phyloP scores from a whole-genome alignment of 176 grass and related monocot species.

The Aegilops sharonensis region DNA sequence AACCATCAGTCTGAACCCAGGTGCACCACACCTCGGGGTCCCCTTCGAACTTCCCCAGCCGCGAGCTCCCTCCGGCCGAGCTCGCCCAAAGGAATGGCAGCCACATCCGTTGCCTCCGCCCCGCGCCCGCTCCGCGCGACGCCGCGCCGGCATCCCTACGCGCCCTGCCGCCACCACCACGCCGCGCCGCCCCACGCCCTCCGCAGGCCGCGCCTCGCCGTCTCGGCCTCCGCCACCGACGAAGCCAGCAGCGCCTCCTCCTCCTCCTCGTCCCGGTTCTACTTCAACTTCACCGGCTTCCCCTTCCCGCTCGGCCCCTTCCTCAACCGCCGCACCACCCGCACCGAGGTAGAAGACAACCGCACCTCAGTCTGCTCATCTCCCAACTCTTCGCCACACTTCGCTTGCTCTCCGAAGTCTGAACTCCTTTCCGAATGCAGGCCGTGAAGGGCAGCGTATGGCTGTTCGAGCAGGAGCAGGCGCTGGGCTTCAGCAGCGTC shows the following conservation, averaged over 20 bases:
- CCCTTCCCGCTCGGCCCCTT: conserved; percentile 96
- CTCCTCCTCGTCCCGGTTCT: conserved; percentile 49
- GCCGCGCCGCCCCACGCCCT: neutral
- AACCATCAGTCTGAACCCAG: conserved; percentile 18
- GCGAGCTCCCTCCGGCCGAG: neutral
- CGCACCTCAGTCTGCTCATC: too few relatives aligned
- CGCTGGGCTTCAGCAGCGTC: conserved; percentile 97
- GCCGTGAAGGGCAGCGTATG: conserved; percentile 77
- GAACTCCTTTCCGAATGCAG: conserved; percentile 10
- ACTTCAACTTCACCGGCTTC: conserved; percentile 95
- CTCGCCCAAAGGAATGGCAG: conserved; percentile 10
- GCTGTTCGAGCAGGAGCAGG: conserved; percentile 99
- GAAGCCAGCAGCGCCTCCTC: neutral
- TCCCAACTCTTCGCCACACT: too few relatives aligned
- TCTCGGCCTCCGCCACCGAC: conserved; percentile 37
- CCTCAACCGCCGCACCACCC: conserved; percentile 84
- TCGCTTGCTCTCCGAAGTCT: too few relatives aligned
- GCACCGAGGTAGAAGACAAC: conserved; percentile 51
- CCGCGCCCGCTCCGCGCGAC: conserved; percentile 23
- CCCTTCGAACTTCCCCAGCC: neutral
- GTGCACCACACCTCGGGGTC: neutral
- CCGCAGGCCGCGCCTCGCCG: conserved; percentile 27
- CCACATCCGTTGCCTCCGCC: conserved; percentile 33
- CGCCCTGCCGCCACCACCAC: neutral
- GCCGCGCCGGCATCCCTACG: neutral